These are phyloP conservation scores for Naganishia antarctica DNA, from an alignment of 768 basidiomycete genomes.

Conservation along the genomic window DNA sequence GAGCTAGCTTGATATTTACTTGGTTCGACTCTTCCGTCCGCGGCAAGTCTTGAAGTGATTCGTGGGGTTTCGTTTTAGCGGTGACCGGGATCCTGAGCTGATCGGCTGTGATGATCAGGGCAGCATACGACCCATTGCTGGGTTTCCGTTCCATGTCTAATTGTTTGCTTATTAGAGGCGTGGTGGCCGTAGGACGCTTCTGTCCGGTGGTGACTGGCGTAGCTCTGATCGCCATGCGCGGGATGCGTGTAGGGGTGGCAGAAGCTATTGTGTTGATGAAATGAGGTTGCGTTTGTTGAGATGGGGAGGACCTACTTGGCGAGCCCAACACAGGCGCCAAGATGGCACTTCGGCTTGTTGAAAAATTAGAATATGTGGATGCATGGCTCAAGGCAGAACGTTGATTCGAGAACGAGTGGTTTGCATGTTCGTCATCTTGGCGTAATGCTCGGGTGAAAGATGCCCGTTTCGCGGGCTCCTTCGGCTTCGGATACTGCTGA, in stretches of 20 bases:
- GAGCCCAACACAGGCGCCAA: constrained; percentile 39
- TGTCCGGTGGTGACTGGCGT: constrained; percentile 24
- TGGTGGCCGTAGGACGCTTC: neutral
- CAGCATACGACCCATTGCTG: neutral
- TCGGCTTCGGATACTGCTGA: neutral
- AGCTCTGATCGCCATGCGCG: constrained; percentile 43
- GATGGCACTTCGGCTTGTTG: constrained; percentile 31
- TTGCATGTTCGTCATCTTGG: neutral
- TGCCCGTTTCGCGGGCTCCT: neutral
- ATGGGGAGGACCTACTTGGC: constrained; percentile 27
- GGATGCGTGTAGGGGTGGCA: constrained; percentile 49
- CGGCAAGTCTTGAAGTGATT: constrained; percentile 10
- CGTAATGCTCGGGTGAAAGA: neutral
- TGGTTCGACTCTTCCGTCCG: constrained; percentile 22
- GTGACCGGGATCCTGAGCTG: neutral
- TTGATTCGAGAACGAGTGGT: neutral
- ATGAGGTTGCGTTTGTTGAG: neutral
- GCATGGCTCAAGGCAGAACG: constrained; percentile 11
- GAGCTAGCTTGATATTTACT: neutral
- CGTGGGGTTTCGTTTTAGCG: neutral
- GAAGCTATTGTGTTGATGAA: constrained; percentile 20
- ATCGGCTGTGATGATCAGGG: neutral
- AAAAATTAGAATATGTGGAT: constrained; percentile 19
- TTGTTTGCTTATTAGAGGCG: neutral
- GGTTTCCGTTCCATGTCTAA: neutral